phyloP scores from a whole-genome alignment of 768 basidiomycete species.

The Russula emetica region DNA sequence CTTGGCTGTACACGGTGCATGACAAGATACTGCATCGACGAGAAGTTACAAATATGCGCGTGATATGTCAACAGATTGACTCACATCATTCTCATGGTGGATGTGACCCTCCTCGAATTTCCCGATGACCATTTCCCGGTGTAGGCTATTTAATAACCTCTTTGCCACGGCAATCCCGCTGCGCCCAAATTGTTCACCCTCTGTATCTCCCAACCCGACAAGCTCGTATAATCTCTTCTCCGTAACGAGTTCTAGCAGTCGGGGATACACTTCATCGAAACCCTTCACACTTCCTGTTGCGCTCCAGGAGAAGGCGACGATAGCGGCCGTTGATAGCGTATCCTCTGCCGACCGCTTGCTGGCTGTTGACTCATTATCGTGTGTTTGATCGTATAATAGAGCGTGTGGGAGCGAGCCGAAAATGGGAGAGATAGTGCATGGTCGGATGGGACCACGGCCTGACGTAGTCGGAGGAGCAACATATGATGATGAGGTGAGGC shows the following conservation, averaged over 20 bases:
- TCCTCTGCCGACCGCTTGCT: conserved; percentile 93
- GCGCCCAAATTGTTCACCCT: conserved; percentile 21
- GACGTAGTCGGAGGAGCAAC: conserved; percentile 80
- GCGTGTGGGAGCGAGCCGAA: conserved; percentile 90
- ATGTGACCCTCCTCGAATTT: conserved; percentile 92
- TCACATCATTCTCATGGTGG: conserved; percentile 91
- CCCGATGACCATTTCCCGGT: conserved; percentile 86
- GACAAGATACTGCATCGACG: conserved; percentile 71
- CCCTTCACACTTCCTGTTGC: conserved; percentile 94
- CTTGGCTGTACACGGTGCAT: conserved; percentile 87
- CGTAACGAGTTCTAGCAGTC: conserved; percentile 81
- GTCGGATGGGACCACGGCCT: conserved; percentile 72
- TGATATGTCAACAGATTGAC: neutral
- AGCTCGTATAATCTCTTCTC: conserved; percentile 80
- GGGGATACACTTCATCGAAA: conserved; percentile 96
- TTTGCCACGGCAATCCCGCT: conserved; percentile 41
- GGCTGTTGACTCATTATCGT: conserved; percentile 92
- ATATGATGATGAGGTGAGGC: conserved; percentile 54
- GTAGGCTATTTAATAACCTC: conserved; percentile 79
- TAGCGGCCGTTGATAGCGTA: conserved; percentile 86
- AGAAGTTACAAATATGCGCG: neutral
- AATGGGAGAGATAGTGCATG: conserved; percentile 71
- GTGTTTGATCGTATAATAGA: conserved; percentile 90
- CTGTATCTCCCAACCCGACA: conserved; percentile 42
- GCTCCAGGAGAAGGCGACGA: conserved; percentile 86